Percentiles rank a stretch among this genome's conserved stretches.
Conservation (phyloP, 441 rosid species). For the Adansonia grandidieri region DNA sequence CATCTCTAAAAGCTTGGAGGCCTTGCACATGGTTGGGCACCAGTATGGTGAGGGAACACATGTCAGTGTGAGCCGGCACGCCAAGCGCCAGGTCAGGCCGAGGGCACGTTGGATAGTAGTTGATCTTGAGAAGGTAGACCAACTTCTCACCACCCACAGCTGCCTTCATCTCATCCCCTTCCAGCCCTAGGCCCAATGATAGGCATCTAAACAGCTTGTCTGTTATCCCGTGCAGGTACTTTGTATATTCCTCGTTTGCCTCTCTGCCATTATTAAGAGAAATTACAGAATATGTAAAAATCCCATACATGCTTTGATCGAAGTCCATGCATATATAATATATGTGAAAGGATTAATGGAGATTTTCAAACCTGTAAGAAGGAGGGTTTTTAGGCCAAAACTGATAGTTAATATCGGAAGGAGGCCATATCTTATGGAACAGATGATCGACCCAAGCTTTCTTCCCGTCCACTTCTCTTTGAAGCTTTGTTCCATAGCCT, state of each 20-base stretch:
- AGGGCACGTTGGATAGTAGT: constrained; percentile 48
- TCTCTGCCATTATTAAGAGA: constrained; percentile 30
- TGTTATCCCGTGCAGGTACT: constrained; percentile 36
- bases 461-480: constrained; percentile 38
- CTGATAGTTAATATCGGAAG: constrained; percentile 33
- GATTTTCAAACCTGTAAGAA: constrained; percentile 34
- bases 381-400: constrained; percentile 43
- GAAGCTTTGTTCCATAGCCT: constrained; percentile 45
- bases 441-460: constrained; percentile 45
- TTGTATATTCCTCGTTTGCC: constrained; percentile 40
- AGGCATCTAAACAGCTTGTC: constrained; percentile 35
- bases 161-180: constrained; percentile 32
- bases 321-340: background rate
- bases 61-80: constrained; percentile 43
- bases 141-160: constrained; percentile 39
- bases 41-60: constrained; percentile 35
- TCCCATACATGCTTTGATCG: background rate
- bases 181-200: constrained; percentile 41
- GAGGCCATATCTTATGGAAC: constrained; percentile 48
- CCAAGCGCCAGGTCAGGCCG: constrained; percentile 42
- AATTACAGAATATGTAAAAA: background rate
- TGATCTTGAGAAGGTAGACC: constrained; percentile 42
- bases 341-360: background rate
- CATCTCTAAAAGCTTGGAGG: constrained; percentile 44
- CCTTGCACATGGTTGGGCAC: constrained; percentile 49